Evolutionary conservation across 768 basidiomycete species (phyloP).

Genomic region (Suillus discolor): DNA sequence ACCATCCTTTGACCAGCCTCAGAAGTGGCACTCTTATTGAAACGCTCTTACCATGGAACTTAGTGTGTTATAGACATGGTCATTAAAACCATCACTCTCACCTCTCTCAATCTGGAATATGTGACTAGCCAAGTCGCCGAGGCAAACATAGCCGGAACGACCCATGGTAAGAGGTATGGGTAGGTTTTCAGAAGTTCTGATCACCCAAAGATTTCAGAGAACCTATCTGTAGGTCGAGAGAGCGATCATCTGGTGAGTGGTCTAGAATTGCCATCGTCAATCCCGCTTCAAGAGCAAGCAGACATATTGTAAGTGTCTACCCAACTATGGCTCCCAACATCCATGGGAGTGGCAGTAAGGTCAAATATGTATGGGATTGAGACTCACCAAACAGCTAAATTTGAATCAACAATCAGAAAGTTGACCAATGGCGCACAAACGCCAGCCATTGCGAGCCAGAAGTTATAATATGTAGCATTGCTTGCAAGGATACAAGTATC

Average conservation of each 20-base stretch:
- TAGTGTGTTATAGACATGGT: background rate
- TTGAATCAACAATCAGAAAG: background rate
- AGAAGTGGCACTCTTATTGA: background rate
- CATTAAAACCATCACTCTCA: conserved; percentile 12
- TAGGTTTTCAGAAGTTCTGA: conserved; percentile 51
- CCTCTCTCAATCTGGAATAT: conserved; percentile 31
- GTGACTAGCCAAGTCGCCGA: conserved; percentile 24
- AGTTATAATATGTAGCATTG: background rate
- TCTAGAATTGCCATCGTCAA: conserved; percentile 28
- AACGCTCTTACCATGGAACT: conserved; percentile 32
- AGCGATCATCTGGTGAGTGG: conserved; percentile 64
- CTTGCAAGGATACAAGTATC: background rate
- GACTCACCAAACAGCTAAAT: background rate
- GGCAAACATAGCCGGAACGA: conserved; percentile 32
- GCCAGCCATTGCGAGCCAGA: background rate
- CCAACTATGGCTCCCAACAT: conserved; percentile 35
- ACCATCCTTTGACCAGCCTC: background rate
- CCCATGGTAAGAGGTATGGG: conserved; percentile 50
- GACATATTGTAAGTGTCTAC: conserved; percentile 18
- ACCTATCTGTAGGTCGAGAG: conserved; percentile 55
- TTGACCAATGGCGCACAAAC: background rate
- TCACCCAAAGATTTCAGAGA: conserved; percentile 46
- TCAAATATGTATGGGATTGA: background rate
- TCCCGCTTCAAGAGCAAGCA: background rate
- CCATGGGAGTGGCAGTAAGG: conserved; percentile 31